Conservation (phyloP, 2,329 filamentous ascomycete genomes). For the Akanthomyces uredinophilus region DNA sequence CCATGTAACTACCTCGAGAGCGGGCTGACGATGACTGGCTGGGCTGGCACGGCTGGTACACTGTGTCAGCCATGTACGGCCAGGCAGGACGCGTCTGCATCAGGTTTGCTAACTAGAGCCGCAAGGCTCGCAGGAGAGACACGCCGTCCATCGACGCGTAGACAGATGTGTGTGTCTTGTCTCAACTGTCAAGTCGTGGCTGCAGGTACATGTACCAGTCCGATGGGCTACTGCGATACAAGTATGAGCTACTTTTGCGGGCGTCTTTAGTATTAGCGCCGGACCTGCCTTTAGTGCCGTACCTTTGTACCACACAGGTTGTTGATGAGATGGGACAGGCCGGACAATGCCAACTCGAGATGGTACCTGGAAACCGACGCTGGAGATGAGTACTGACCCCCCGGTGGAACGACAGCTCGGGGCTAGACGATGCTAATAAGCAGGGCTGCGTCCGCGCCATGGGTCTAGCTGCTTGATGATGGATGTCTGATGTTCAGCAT, state of each 20-base stretch:
- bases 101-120: background rate
- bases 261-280: background rate
- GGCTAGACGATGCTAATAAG: background rate
- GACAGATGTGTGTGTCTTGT: background rate
- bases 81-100: background rate
- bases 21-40: background rate
- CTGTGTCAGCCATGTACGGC: background rate
- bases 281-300: background rate
- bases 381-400: slow-evolving; percentile 8
- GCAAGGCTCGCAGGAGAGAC: background rate
- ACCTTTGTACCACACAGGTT: background rate
- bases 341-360: background rate
- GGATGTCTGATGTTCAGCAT: background rate
- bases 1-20: slow-evolving; percentile 7
- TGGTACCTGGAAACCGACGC: slow-evolving; percentile 3
- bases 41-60: background rate
- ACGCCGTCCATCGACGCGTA: background rate
- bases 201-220: background rate
- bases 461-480: background rate
- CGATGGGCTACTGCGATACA: background rate
- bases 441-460: background rate
- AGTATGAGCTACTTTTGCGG: no score
- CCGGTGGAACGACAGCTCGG: background rate
- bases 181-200: background rate
- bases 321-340: background rate